phyloP scores from a whole-genome alignment of 768 basidiomycete genomes.

The Russula sp. region DNA sequence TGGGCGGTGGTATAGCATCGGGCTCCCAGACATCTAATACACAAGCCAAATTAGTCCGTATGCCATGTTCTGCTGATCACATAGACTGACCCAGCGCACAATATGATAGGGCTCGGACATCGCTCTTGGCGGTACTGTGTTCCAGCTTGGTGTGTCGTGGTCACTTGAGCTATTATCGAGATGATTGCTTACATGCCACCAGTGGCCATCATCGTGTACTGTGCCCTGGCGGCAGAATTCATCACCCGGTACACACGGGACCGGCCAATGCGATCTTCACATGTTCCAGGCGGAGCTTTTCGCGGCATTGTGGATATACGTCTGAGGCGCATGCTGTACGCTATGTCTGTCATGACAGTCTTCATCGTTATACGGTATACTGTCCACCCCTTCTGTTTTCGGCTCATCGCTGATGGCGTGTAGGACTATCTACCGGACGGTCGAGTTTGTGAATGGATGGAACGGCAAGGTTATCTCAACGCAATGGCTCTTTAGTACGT shows the following conservation, averaged over 20 bases:
- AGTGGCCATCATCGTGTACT: slow-evolving; percentile 19
- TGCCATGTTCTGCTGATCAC: not conserved
- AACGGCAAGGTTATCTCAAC: slow-evolving; percentile 15
- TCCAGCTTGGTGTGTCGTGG: slow-evolving; percentile 15
- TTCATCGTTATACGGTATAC: slow-evolving; percentile 20
- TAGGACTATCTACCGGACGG: slow-evolving; percentile 16
- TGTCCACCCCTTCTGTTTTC: not conserved
- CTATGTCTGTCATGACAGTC: slow-evolving; percentile 14
- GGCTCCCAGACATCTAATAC: not conserved
- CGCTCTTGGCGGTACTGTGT: slow-evolving; percentile 18
- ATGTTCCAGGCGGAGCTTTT: not conserved
- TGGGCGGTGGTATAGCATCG: slow-evolving; percentile 18
- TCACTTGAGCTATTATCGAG: not conserved
- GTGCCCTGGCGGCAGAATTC: slow-evolving; percentile 14
- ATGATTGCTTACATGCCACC: not conserved
- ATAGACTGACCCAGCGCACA: not conserved
- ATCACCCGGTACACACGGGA: slow-evolving; percentile 4
- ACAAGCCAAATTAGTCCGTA: slow-evolving; percentile 5
- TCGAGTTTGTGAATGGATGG: slow-evolving; percentile 19
- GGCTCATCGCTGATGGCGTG: not conserved
- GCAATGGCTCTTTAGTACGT: slow-evolving; percentile 18
- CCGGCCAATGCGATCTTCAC: not conserved
- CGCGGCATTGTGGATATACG: not conserved
- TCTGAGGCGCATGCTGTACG: slow-evolving; percentile 7
- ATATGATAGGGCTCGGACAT: slow-evolving; percentile 13